Conservation (phyloP, 768 basidiomycete species). For the Mycena venus region DNA sequence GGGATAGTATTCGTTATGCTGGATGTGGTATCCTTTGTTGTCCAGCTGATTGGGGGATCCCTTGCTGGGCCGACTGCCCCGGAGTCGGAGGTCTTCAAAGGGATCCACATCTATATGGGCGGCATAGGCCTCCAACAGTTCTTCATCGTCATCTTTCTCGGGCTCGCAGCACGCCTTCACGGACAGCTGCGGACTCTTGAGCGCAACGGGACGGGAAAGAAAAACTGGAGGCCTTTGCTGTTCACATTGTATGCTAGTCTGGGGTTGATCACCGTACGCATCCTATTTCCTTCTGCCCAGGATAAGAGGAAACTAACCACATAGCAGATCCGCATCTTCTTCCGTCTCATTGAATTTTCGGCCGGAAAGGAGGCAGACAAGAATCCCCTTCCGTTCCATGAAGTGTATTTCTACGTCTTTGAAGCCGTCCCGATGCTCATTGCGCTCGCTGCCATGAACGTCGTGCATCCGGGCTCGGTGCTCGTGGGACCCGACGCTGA, state of each 20-base stretch:
- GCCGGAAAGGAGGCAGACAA: constrained; percentile 11
- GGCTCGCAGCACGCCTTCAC: constrained; percentile 19
- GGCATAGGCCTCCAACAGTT: constrained; percentile 39
- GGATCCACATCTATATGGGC: constrained; percentile 38
- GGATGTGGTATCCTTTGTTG: constrained; percentile 34
- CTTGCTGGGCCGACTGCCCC: constrained; percentile 13
- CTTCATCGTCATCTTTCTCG: constrained; percentile 36
- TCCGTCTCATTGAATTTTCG: constrained; percentile 35
- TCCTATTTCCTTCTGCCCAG: not conserved
- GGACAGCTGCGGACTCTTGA: constrained; percentile 11
- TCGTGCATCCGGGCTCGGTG: constrained; percentile 31
- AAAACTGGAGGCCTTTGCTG: constrained; percentile 15
- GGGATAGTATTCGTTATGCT: constrained; percentile 28
- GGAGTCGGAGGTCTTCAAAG: constrained; percentile 20
- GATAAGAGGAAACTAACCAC: constrained; percentile 6
- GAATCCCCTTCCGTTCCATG: constrained; percentile 25
- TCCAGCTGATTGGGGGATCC: constrained; percentile 33
- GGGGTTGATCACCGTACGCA: constrained; percentile 15
- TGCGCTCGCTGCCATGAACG: constrained; percentile 26
- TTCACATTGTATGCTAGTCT: constrained; percentile 16
- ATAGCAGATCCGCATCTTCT: constrained; percentile 33
- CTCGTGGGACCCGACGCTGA: constrained; percentile 34
- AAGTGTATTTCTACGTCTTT: constrained; percentile 34
- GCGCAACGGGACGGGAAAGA: constrained; percentile 18
- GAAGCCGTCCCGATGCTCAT: constrained; percentile 36